Evolutionary conservation across 192 early-diverging fungal species (phyloP).

Genomic region (Gamsiella multidivaricata): DNA sequence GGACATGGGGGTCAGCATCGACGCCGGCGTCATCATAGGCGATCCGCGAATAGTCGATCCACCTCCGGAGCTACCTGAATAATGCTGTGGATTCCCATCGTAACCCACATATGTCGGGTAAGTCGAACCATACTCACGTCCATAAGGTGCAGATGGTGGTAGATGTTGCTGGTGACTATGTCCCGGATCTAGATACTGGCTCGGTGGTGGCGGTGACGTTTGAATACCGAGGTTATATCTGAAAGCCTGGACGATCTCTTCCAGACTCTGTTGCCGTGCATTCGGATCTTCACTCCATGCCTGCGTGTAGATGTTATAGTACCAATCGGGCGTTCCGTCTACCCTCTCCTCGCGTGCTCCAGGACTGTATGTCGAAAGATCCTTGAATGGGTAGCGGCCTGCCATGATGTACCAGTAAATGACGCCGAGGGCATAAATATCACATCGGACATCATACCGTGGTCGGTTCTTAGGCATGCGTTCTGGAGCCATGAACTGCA

Average conservation of each 20-base stretch:
- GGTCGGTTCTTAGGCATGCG: constrained; percentile 44
- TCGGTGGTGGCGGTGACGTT: constrained; percentile 1
- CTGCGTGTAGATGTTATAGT: constrained; percentile 24
- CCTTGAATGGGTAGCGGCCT: constrained; percentile 46
- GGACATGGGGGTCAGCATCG: constrained; percentile 37
- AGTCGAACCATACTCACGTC: constrained; percentile 7
- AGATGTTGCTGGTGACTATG: constrained; percentile 16
- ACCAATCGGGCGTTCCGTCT: constrained; percentile 36
- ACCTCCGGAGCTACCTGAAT: constrained; percentile 16
- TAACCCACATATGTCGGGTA: constrained; percentile 16
- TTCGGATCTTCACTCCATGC: constrained; percentile 43
- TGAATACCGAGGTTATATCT: constrained; percentile 32
- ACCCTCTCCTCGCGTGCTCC: constrained; percentile 30
- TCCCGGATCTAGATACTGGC: constrained; percentile 15
- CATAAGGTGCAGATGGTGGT: background rate
- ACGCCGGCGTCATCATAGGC: constrained; percentile 34
- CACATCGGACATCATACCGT: constrained; percentile 43
- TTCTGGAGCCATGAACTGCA: constrained; percentile 51
- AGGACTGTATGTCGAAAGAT: constrained; percentile 21
- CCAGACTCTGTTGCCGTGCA: constrained; percentile 21
- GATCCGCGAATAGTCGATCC: constrained; percentile 28
- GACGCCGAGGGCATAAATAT: constrained; percentile 46
- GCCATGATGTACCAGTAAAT: constrained; percentile 48
- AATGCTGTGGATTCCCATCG: background rate
- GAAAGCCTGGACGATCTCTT: constrained; percentile 34